Evolutionary conservation across 2,329 filamentous ascomycete species (phyloP).

Genomic region (Beauveria bassiana): DNA sequence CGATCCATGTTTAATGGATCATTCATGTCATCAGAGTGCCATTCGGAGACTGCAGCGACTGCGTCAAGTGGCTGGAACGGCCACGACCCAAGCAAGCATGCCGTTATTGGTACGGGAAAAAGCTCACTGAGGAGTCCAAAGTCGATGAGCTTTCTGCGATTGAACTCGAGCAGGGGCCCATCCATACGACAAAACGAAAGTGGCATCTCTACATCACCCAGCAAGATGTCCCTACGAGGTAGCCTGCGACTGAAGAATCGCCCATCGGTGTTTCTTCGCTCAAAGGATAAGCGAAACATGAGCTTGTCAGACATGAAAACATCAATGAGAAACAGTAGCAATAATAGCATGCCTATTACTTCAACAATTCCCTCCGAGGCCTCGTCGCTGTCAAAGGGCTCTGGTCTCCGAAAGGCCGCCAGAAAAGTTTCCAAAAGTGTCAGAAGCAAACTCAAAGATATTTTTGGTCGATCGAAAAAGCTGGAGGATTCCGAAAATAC

Average conservation of each 20-base stretch:
- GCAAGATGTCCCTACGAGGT: slow-evolving; percentile 9
- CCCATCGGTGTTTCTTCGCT: slow-evolving; percentile 36
- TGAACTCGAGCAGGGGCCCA: neutral
- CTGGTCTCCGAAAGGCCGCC: slow-evolving; percentile 40
- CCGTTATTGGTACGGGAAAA: neutral
- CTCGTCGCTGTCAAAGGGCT: slow-evolving; percentile 19
- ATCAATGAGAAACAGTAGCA: slow-evolving; percentile 43
- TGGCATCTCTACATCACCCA: neutral
- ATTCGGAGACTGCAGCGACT: neutral
- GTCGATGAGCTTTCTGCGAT: slow-evolving; percentile 46
- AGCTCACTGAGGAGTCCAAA: slow-evolving; percentile 36
- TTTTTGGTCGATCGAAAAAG: slow-evolving; percentile 25
- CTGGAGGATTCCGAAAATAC: slow-evolving; percentile 11
- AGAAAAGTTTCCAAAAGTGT: slow-evolving; percentile 56
- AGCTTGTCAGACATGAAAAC: slow-evolving; percentile 32
- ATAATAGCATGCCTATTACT: slow-evolving; percentile 27
- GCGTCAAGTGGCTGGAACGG: neutral
- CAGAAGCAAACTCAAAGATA: slow-evolving; percentile 49
- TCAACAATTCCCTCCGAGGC: slow-evolving; percentile 22
- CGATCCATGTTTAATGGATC: slow-evolving; percentile 44
- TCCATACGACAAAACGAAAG: neutral
- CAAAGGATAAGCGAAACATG: slow-evolving; percentile 28
- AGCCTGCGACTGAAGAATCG: slow-evolving; percentile 28
- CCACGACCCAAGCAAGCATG: neutral
- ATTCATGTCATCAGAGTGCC: slow-evolving; percentile 10